Percentiles rank a stretch among this genome's conserved stretches.
Conservation (phyloP, 768 basidiomycete species). For the Trichaptum fuscoviolaceum region DNA sequence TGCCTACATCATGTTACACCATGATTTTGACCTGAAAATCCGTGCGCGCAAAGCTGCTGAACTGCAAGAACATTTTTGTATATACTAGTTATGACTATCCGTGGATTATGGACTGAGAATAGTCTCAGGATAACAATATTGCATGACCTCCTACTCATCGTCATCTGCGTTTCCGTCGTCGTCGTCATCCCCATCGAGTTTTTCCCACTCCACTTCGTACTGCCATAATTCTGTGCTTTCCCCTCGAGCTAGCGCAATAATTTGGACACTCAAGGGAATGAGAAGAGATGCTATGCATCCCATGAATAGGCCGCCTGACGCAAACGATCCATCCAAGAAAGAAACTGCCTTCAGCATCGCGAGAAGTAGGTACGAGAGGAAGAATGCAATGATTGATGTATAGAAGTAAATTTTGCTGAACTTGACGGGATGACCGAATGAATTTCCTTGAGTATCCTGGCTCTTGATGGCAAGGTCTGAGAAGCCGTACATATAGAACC, state of each 20-base stretch:
- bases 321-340: background rate
- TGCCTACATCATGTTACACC: background rate
- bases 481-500: background rate
- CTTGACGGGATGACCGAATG: too few relatives aligned
- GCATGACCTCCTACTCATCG: too few relatives aligned
- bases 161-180: too few relatives aligned
- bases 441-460: background rate
- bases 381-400: background rate
- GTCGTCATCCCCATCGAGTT: background rate
- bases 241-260: background rate
- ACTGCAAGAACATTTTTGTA: too few relatives aligned
- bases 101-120: too few relatives aligned
- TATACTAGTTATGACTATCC: too few relatives aligned
- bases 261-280: background rate
- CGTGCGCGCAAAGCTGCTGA: too few relatives aligned
- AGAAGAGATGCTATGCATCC: background rate
- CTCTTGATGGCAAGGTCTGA: background rate
- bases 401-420: background rate
- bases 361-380: background rate
- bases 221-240: background rate
- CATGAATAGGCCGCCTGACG: background rate
- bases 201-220: background rate
- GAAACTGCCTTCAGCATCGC: background rate
- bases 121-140: too few relatives aligned
- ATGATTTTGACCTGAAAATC: background rate